phyloP scores from a whole-genome alignment of 345 rosid genomes.

The Ceriops tagal region DNA sequence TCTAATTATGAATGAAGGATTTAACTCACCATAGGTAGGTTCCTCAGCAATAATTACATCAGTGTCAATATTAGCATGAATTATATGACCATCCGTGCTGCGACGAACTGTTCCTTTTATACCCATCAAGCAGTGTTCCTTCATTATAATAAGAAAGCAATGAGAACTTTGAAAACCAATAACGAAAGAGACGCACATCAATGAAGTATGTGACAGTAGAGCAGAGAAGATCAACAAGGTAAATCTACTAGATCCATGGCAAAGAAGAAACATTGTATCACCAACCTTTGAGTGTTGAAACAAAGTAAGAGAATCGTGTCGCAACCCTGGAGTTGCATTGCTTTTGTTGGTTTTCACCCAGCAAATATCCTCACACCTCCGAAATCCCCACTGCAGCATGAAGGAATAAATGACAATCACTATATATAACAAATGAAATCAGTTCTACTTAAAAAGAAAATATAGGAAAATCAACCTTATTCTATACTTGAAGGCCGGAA shows the following conservation, averaged over 20 bases:
- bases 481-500: constrained; percentile 2
- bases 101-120: constrained; percentile 98
- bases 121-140: constrained; percentile 99
- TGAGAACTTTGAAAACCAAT: constrained; percentile 1
- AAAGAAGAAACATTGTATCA: constrained; percentile 15
- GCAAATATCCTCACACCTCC: constrained; percentile 98
- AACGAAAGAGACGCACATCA: not conserved
- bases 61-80: constrained; percentile 97
- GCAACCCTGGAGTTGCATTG: constrained; percentile 87
- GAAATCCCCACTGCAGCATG: constrained; percentile 79
- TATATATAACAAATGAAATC: not conserved
- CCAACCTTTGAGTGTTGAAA: constrained; percentile 98
- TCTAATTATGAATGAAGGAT: not conserved
- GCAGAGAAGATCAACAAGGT: not conserved
- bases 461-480: not conserved
- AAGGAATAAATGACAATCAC: not conserved
- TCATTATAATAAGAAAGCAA: constrained; percentile 22
- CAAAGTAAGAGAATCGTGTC: constrained; percentile 91
- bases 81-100: constrained; percentile 96
- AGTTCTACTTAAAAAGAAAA: not conserved
- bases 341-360: constrained; percentile 98
- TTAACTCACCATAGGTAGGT: constrained; percentile 84
- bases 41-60: constrained; percentile 98
- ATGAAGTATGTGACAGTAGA: constrained; percentile 8
- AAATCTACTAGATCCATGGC: constrained; percentile 5